These are phyloP conservation scores for Phytophthora crassamura DNA, from an alignment of 352 stramenopile genomes.

Conservation along the genomic window DNA sequence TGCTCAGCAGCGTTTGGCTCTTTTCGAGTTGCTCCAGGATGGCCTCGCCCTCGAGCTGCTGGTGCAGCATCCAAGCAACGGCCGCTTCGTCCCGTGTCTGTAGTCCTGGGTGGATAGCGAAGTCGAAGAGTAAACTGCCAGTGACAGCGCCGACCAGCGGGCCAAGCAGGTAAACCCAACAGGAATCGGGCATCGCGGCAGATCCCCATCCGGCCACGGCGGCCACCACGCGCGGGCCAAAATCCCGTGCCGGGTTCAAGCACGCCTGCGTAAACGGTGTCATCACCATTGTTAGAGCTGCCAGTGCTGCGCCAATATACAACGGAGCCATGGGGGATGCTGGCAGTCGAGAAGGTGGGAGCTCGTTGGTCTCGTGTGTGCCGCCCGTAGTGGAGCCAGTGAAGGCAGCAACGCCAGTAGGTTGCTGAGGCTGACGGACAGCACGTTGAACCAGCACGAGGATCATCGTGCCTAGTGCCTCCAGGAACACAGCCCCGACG, in stretches of 20 bases:
- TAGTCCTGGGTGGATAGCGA: conserved; percentile 39
- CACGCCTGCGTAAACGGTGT: conserved; percentile 74
- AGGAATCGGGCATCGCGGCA: conserved; percentile 42
- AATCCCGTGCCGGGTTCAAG: conserved; percentile 82
- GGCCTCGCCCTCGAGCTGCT: conserved; percentile 40
- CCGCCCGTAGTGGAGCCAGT: conserved; percentile 7
- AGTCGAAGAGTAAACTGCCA: conserved; percentile 64
- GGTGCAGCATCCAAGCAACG: conserved; percentile 33
- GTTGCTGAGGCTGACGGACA: conserved; percentile 43
- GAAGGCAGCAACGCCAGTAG: conserved; percentile 27
- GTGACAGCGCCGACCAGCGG: conserved; percentile 60
- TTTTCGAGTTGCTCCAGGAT: conserved; percentile 44
- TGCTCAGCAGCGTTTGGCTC: conserved; percentile 34
- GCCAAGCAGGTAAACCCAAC: conserved; percentile 75
- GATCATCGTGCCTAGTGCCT: conserved; percentile 65
- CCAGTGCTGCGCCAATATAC: conserved; percentile 60
- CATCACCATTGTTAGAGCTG: conserved; percentile 55
- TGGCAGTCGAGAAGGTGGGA: conserved; percentile 14
- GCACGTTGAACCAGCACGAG: conserved; percentile 70
- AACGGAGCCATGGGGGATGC: conserved; percentile 39
- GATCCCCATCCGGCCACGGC: conserved; percentile 66
- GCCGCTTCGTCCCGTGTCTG: conserved; percentile 35
- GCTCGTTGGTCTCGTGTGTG: conserved; percentile 14
- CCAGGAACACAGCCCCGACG: conserved; percentile 51
- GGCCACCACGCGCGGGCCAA: conserved; percentile 72